Base-by-base conservation (phyloP, 345 rosid species). In the Citrus maxima region DNA sequence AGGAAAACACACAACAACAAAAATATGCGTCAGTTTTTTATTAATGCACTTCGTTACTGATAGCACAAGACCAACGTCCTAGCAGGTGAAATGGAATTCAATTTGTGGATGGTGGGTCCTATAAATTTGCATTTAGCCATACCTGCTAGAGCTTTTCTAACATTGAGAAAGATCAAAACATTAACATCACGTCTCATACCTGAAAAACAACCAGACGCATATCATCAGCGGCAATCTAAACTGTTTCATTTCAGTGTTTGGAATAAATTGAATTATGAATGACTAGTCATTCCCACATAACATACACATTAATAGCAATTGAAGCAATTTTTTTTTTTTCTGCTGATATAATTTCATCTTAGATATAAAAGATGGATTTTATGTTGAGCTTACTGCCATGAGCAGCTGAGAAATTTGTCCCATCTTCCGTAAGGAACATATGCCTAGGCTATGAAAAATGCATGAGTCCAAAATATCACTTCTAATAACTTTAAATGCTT, bases 61-160 rank as follows among this genome's bases (percentile, higher is more conserved):
- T 10, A 55, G 54, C 32, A n/a, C 25, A 21, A 8, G 22, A 18
- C 4, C 25, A 49, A 66, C 24, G 7, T 40, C 37, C 37, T 5
- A 34, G 7, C 7, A 6, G 7, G 37, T 35, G 1, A 35, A 35
- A 35, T 35, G 7, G 12, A 7, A 2, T 22, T 61, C 34, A 32
- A 32, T 13, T 37, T 38, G 14, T 14, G 60, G 60, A 40, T 21
- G 35, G 14, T 4, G 32, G 25, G 58, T 7, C 66, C 54, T 4
- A 7, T 10, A 58, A 32, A 13, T 49, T 5, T 28, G 58, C 12
- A 14, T 14, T 28, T 16, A 24, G 74, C 40, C 2, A 58, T 86
- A 93, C 98, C 98, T 92, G 88, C 90, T n/a, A 95, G 79, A 77
- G 97, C 97, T 87, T 93, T 95, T 86, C 78, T 85, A 49, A 90